Evolutionary conservation across 2,329 filamentous ascomycete genomes (phyloP), one percentile per base, ranked within the genome.

Genomic region (Xylaria sp.): DNA sequence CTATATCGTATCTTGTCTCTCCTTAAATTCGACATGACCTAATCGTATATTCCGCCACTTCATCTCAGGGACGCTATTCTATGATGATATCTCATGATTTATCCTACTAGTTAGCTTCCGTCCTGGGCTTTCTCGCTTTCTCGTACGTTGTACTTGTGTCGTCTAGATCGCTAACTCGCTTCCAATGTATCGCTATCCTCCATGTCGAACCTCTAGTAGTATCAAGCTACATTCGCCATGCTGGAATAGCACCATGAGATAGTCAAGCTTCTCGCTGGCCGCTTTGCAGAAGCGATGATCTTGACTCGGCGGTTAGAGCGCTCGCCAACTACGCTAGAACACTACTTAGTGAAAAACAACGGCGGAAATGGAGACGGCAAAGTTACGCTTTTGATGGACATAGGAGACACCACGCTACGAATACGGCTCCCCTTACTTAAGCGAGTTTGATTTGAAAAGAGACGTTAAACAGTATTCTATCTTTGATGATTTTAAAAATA

Each of bases 231-330:
- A 23, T 60, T 60, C 12, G 20, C 58, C 32, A 52, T 50, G 45
- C 20, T 13, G 28, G 23, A 30, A 6, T 18, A n/a, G 18, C 5
- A 32, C 9, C 2, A 34, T 3, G 18, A 10, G 18, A 32, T 41
- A 9, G 48, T 48, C 23, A 10, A 23, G 15, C 4, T 9, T 34
- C 9, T 61, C 18, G 23, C 50, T 30, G 46, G 34, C 8, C 28
- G 25, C 23, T 18, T 61, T 32, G 6, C 53, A 30, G 3, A 13
- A 2, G 7, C 6, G n/a, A 64, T 50, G 60, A 2, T 30, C 23
- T 4, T 7, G 7, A 50, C 18, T n/a, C 41, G 23, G 30, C 0
- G 0, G 18, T 8, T 6, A 20, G 2, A 10, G 1, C 0, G 1
- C 10, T 9, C 6, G 12, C 23, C 8, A 23, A 63, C 41, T 2